These are phyloP conservation scores for Herpetospermum pedunculosum DNA, from an alignment of 306 rosid genomes.

Conservation along the genomic window DNA sequence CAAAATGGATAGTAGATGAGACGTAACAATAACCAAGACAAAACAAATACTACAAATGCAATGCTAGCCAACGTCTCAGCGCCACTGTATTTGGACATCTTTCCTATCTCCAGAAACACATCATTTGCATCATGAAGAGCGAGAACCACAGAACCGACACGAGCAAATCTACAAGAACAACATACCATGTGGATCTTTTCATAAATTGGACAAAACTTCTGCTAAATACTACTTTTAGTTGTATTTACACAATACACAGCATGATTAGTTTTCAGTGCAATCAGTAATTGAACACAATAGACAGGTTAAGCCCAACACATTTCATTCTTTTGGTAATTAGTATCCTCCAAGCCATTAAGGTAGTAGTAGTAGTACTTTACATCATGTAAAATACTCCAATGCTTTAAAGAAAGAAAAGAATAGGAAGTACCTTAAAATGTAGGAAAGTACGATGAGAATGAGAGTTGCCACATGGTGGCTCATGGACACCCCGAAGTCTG, in stretches of 20 bases:
- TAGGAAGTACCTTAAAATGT: slow-evolving; percentile 53
- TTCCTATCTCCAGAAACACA: slow-evolving; percentile 85
- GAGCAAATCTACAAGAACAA: slow-evolving; percentile 60
- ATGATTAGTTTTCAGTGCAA: neutral
- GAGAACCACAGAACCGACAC: slow-evolving; percentile 81
- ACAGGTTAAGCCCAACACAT: neutral
- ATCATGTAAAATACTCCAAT: neutral
- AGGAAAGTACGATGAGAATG: slow-evolving; percentile 69
- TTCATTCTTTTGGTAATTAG: neutral
- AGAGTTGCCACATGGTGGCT: slow-evolving; percentile 79
- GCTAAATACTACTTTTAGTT: neutral
- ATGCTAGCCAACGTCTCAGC: slow-evolving; percentile 66
- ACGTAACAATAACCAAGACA: slow-evolving; percentile 70
- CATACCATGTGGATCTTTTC: neutral
- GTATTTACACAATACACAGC: neutral
- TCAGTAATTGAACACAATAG: neutral
- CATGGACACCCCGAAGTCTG: slow-evolving; percentile 93
- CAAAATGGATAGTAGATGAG: slow-evolving; percentile 82
- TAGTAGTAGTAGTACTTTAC: neutral
- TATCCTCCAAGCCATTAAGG: neutral
- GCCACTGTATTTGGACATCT: slow-evolving; percentile 89
- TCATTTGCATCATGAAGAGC: slow-evolving; percentile 94
- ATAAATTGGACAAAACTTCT: neutral
- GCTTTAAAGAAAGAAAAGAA: neutral
- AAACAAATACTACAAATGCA: slow-evolving; percentile 68